Evolutionary conservation across 1,139 yeast species (phyloP).

Genomic region (Zygosaccharomyces sapae): DNA sequence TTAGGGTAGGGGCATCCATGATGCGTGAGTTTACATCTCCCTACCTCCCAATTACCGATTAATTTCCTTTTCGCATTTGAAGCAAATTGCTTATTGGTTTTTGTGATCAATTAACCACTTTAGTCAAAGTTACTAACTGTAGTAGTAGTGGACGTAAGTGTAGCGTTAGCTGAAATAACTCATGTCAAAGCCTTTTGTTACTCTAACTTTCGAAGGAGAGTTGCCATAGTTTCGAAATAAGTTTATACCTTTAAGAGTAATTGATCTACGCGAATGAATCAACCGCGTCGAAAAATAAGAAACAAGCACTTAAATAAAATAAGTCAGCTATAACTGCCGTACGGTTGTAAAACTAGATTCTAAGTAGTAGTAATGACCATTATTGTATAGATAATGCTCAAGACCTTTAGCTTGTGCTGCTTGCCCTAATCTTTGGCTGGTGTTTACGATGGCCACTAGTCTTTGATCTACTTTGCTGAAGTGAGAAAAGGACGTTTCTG

Average conservation of each 20-base stretch:
- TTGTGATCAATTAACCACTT: not conserved
- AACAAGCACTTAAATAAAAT: no score
- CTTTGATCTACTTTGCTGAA: slow-evolving; percentile 12
- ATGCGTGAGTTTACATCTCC: not conserved
- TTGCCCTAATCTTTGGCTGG: slow-evolving; percentile 1
- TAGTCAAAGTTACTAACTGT: not conserved
- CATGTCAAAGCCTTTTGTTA: not conserved
- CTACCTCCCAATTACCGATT: not conserved
- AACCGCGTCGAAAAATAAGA: not conserved
- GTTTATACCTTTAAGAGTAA: not conserved
- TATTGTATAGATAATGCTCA: not conserved
- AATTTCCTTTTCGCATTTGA: not conserved
- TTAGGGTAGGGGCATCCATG: not conserved
- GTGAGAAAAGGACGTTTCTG: slow-evolving; percentile 14
- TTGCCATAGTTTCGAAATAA: not conserved
- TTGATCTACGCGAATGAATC: not conserved
- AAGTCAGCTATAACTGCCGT: no score
- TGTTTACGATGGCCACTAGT: not conserved
- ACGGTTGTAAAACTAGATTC: not conserved
- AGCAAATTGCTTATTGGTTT: not conserved
- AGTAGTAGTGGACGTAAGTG: not conserved
- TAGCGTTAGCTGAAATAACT: no score
- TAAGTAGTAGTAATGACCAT: not conserved
- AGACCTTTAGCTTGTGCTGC: not conserved
- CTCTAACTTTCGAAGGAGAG: not conserved